Conservation (phyloP, 2,329 filamentous ascomycete species). For the Clonostachys byssicola region DNA sequence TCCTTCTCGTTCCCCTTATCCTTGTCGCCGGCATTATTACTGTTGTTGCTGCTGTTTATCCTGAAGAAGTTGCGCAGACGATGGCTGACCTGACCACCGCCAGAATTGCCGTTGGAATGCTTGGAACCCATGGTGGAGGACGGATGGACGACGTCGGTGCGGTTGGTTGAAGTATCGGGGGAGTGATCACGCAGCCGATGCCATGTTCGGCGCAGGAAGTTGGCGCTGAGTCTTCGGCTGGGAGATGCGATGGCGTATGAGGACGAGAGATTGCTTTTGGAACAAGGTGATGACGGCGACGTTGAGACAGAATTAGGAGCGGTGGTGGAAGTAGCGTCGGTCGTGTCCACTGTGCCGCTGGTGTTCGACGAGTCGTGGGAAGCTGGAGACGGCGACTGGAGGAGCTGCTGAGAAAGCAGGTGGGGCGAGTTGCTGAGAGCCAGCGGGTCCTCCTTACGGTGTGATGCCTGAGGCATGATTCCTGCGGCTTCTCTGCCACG, state of each 20-base stretch:
- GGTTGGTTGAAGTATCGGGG: neutral
- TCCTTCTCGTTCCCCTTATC: constrained; percentile 27
- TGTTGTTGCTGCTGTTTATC: constrained; percentile 48
- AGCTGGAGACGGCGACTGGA: no score
- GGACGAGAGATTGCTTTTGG: neutral
- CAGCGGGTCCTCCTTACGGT: no score
- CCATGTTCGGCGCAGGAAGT: constrained; percentile 25
- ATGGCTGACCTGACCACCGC: constrained; percentile 59
- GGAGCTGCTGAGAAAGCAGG: no score
- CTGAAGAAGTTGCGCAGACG: constrained; percentile 70
- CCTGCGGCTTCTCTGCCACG: no score
- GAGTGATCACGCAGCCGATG: constrained; percentile 25
- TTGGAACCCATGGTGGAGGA: constrained; percentile 4
- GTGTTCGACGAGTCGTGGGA: no score
- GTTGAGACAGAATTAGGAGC: neutral
- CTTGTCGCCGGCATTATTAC: constrained; percentile 26
- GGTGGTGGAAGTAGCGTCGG: no score
- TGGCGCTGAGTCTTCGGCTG: constrained; percentile 3
- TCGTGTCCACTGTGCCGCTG: no score
- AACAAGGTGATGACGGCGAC: neutral
- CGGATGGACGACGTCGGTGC: neutral
- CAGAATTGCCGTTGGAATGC: constrained; percentile 39
- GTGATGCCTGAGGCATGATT: no score
- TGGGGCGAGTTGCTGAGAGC: no score
- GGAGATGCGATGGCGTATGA: constrained; percentile 1